Evolutionary conservation across 208 protist genomes (phyloP).

Genomic region (Lotmaria passim): DNA sequence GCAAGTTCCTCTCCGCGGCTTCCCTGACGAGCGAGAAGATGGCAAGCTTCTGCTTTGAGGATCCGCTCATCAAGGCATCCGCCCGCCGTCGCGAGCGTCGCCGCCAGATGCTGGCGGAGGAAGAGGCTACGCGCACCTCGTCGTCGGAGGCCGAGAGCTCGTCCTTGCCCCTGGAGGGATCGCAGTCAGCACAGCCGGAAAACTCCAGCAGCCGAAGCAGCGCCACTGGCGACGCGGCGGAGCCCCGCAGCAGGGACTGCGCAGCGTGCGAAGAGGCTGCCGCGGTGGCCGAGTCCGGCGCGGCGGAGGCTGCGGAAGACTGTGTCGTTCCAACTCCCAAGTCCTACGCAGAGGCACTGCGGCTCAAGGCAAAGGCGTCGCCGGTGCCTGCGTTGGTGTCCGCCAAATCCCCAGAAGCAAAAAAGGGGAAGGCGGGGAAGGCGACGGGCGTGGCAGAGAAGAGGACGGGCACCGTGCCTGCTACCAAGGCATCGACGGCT

Average conservation of each 20-base stretch:
- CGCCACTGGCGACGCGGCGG: neutral
- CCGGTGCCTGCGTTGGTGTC: neutral
- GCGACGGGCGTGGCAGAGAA: neutral
- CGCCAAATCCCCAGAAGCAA: neutral
- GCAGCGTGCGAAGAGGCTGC: neutral
- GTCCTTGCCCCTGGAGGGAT: neutral
- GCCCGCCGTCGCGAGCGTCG: conserved; percentile 27
- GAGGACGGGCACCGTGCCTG: neutral
- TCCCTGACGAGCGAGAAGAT: conserved; percentile 15
- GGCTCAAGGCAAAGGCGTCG: conserved; percentile 11
- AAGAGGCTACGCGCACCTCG: neutral
- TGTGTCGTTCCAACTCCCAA: neutral
- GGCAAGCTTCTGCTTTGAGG: conserved; percentile 27
- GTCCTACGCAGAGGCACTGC: conserved; percentile 21
- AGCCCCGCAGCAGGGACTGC: neutral
- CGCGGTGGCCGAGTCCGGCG: neutral
- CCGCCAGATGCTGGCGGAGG: conserved; percentile 10
- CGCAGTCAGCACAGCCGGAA: neutral
- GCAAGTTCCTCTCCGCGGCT: conserved; percentile 4
- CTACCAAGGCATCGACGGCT: neutral
- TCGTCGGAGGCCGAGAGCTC: conserved; percentile 5
- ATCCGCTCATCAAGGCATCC: conserved; percentile 31
- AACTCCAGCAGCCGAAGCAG: neutral
- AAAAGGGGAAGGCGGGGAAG: conserved; percentile 6
- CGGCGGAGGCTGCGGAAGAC: neutral